Percentiles rank a stretch among this genome's conserved stretches.
These are phyloP conservation scores for Calvatia gigantea DNA, from an alignment of 768 basidiomycete species.

Conservation along the genomic window DNA sequence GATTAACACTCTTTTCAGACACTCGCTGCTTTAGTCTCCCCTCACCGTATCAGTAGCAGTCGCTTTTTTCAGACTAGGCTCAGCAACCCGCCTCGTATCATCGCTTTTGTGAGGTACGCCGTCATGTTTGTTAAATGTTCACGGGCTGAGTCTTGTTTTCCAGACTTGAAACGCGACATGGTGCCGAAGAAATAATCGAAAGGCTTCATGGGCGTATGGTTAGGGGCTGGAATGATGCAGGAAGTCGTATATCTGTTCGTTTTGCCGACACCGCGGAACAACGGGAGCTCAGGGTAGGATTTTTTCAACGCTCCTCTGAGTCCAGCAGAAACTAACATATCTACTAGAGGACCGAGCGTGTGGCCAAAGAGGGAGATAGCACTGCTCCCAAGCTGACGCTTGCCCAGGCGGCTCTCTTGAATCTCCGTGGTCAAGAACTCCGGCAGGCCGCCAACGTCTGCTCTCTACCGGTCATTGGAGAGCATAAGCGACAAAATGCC, in stretches of 20 bases:
- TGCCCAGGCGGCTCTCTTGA: conserved; percentile 74
- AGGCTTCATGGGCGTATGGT: conserved; percentile 79
- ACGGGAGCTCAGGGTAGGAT: conserved; percentile 66
- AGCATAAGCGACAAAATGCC: not conserved
- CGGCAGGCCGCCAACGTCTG: conserved; percentile 14
- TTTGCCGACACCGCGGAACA: conserved; percentile 81
- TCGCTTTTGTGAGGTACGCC: conserved; percentile 72
- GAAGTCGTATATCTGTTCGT: conserved; percentile 73
- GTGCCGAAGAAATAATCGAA: conserved; percentile 76
- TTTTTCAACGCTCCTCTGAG: not conserved
- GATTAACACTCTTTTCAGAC: conserved; percentile 36
- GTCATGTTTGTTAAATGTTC: conserved; percentile 8
- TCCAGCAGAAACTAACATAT: not conserved
- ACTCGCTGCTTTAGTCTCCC: conserved; percentile 61
- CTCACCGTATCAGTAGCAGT: conserved; percentile 69
- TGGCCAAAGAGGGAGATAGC: conserved; percentile 55
- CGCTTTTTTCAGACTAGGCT: conserved; percentile 79
- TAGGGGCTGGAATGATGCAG: conserved; percentile 72
- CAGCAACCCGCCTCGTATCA: conserved; percentile 73
- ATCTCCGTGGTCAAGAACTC: conserved; percentile 66
- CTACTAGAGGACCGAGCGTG: conserved; percentile 57
- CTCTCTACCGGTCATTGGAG: conserved; percentile 7
- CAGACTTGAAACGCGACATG: conserved; percentile 67
- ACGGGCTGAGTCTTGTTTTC: not conserved
- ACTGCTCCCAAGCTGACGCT: conserved; percentile 69